A percentile compares a stretch with the other conserved stretches of the same genome.
These are phyloP conservation scores for Aspergillus eucalypticola DNA, from an alignment of 2,329 filamentous ascomycete genomes.

Conservation along the genomic window DNA sequence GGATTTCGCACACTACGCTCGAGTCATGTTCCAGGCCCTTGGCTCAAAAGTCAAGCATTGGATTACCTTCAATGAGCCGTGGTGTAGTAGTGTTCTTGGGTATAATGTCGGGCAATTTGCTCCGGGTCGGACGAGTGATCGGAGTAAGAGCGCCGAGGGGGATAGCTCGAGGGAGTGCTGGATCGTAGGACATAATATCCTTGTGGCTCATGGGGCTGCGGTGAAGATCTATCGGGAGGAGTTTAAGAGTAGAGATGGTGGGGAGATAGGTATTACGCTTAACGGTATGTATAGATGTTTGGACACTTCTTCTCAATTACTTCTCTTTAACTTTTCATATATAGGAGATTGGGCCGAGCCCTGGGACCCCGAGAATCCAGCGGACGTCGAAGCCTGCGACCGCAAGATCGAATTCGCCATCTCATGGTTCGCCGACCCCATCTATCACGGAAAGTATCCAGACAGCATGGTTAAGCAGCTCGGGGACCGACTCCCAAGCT, in stretches of 20 bases:
- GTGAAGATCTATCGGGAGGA: slow-evolving; percentile 82
- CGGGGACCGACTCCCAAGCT: slow-evolving; percentile 72
- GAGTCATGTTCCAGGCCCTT: slow-evolving; percentile 71
- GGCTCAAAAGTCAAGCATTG: slow-evolving; percentile 77
- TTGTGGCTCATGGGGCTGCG: slow-evolving; percentile 76
- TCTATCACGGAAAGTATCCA: slow-evolving; percentile 83
- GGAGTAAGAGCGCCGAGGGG: slow-evolving; percentile 67
- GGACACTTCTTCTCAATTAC: no score
- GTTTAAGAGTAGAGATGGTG: slow-evolving; percentile 70
- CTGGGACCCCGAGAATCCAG: slow-evolving; percentile 75
- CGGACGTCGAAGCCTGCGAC: slow-evolving; percentile 72
- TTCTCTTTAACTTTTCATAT: no score
- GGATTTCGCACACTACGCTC: slow-evolving; percentile 78
- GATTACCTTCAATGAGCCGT: slow-evolving; percentile 91
- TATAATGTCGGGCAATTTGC: slow-evolving; percentile 78
- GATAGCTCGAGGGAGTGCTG: slow-evolving; percentile 78
- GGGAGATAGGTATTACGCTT: slow-evolving; percentile 83
- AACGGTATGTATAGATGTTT: slow-evolving; percentile 64
- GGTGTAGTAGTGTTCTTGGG: slow-evolving; percentile 78
- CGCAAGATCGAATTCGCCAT: slow-evolving; percentile 87
- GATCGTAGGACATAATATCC: slow-evolving; percentile 77
- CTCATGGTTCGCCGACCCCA: slow-evolving; percentile 83
- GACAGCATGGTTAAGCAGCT: slow-evolving; percentile 81
- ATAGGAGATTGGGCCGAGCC: slow-evolving; percentile 75
- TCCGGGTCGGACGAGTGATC: slow-evolving; percentile 77